Base-by-base conservation (phyloP, 306 rosid species). In the Adenanthera pavonina region DNA sequence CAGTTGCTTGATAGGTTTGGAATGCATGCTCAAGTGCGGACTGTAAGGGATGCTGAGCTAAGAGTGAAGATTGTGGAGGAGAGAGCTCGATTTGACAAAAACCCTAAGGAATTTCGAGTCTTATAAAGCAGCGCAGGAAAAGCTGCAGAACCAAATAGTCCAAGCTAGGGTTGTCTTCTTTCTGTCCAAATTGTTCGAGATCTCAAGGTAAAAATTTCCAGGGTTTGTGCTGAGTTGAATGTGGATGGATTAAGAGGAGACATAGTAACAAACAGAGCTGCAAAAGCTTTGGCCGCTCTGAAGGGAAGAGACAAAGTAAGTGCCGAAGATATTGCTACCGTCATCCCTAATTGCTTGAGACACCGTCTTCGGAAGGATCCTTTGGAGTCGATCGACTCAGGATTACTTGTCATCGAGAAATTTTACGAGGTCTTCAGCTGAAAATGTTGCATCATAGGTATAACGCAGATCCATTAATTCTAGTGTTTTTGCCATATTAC, bases 201-300 rank as follows among this genome's bases (percentile, higher is more conserved):
- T 68, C 89, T 92, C 71, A 93, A 95, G 88, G 94, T 95, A 65
- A 95, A 93, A 69, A 93, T 92, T 87, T 95, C 99, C 3, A 86
- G 72, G 84, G 99, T 95, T 70, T 95, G 99, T 52, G 60, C 97
- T 34, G 99, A 95, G 49, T 81, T 95, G 88, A 95, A 95, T 78
- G 98, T 95, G 10, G 99, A 95, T 61, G 98, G 99, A 78, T 85
- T 95, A 87, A 89, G 99, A 88, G 99, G 99, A 81, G 99, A 95
- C 77, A 95, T 93, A 72, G 97, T 95, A 56, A 82, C 93, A 51
- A 93, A 95, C 59, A 88, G 99, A 78, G 97, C 99, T 79, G 97
- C 99, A 33, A 91, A 90, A 82, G 99, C 97, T 47, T 86, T 95
- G 74, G 97, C 99, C 77, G 85, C 99, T 60, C 87, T 95, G 2